Evolutionary conservation across 2,329 filamentous ascomycete genomes (phyloP).

Genomic region (Didymosphaeria variabile): DNA sequence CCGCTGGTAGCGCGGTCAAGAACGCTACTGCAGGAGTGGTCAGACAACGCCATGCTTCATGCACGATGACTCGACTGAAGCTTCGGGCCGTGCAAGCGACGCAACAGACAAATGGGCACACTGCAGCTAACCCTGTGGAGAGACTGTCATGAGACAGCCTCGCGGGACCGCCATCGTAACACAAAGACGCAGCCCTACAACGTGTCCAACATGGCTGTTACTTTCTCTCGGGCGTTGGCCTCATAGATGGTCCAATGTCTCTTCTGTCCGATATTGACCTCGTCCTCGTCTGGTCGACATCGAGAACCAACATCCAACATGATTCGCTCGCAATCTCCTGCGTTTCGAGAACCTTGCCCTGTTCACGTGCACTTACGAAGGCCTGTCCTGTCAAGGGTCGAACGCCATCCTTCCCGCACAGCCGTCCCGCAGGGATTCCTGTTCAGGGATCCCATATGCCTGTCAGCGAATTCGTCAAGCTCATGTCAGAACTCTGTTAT

Average conservation of each 20-base stretch:
- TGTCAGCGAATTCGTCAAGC: conserved; percentile 26
- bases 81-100: conserved; percentile 16
- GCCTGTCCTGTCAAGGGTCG: background rate
- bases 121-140: conserved; percentile 14
- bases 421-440: conserved; percentile 29
- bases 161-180: conserved; percentile 22
- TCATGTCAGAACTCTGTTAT: conserved; percentile 40
- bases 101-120: conserved; percentile 14
- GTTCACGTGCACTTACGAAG: conserved; percentile 28
- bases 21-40: conserved; percentile 9
- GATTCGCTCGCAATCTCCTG: conserved; percentile 15
- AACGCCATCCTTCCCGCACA: conserved; percentile 45
- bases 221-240: background rate
- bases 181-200: conserved; percentile 33
- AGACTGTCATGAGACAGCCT: conserved; percentile 8
- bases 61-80: conserved; percentile 10
- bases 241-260: background rate
- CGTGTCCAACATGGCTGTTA: conserved; percentile 5
- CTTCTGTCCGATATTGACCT: background rate
- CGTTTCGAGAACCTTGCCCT: conserved; percentile 17
- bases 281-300: background rate
- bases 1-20: conserved; percentile 18
- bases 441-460: conserved; percentile 31
- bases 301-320: background rate
- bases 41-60: conserved; percentile 10